A percentile compares a stretch with the other conserved stretches of the same genome.
These are phyloP conservation scores for Straminergon stramineum DNA, from an alignment of 225 moss, liverwort and hornwort genomes.

Conservation along the genomic window DNA sequence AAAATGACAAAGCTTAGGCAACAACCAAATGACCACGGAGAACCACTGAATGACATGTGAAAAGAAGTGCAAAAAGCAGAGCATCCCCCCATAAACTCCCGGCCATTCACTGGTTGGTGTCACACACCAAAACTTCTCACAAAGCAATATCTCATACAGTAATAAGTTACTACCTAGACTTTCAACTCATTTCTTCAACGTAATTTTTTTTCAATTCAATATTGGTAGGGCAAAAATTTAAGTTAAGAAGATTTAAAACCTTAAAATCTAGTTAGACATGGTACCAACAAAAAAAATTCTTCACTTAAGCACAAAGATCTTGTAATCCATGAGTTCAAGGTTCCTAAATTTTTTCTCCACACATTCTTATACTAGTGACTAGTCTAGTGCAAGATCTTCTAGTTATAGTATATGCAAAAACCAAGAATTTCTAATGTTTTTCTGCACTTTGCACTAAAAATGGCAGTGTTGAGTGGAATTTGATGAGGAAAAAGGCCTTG, in stretches of 20 bases:
- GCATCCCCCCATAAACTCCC: too few species aligned
- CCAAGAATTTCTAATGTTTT: too few species aligned
- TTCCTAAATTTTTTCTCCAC: too few species aligned
- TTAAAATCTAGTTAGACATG: fast-evolving
- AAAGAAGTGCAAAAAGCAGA: too few species aligned
- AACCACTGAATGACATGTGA: too few species aligned
- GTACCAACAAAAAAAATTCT: not conserved
- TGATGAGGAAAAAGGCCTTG: not conserved
- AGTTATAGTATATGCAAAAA: not conserved
- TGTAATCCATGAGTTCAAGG: not conserved
- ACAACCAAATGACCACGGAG: too few species aligned
- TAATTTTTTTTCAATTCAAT: not conserved
- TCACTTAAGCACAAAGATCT: not conserved
- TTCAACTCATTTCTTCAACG: not conserved
- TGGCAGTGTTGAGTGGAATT: not conserved
- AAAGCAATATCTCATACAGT: not conserved
- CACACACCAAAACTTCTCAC: too few species aligned
- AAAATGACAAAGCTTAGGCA: too few species aligned
- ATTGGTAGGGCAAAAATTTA: not conserved
- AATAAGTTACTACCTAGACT: not conserved
- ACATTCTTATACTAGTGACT: not conserved
- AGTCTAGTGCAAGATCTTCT: not conserved
- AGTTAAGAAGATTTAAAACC: not conserved
- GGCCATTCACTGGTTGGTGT: too few species aligned
- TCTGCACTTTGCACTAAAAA: not conserved